Percentiles rank a stretch among this genome's conserved stretches.
These are phyloP conservation scores for Dendrobium officinale DNA, from an alignment of 106 monocot species.

Conservation along the genomic window DNA sequence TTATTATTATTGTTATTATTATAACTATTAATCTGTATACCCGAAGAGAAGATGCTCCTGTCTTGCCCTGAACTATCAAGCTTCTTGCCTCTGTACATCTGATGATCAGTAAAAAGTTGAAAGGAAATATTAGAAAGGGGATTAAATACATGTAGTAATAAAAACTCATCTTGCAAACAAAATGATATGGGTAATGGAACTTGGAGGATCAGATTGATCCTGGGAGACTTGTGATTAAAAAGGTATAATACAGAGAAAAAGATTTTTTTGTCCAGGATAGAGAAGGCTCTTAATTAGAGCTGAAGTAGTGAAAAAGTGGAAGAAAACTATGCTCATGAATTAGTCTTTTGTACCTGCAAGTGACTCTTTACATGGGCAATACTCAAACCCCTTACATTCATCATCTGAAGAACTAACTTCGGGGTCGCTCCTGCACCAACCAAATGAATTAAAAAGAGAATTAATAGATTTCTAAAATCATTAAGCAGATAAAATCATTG, in stretches of 20 bases:
- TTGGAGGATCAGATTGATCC: no score
- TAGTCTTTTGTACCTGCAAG: constrained; percentile 23
- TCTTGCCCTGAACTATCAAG: constrained; percentile 50
- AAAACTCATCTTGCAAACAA: no score
- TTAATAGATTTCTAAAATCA: not conserved
- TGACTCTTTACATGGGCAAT: constrained; percentile 46
- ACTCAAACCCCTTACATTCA: constrained; percentile 34
- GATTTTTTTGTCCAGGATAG: no score
- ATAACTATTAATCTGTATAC: not conserved
- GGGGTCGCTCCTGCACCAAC: constrained; percentile 35
- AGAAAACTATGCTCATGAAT: not conserved
- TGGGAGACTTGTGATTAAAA: no score
- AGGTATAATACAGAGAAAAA: no score
- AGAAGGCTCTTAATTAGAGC: no score
- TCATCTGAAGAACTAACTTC: constrained; percentile 40
- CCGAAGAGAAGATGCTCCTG: constrained; percentile 32
- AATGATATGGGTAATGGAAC: no score
- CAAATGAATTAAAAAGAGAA: not conserved
- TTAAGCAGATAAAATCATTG: not conserved
- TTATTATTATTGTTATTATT: no score
- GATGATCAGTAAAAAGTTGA: not conserved
- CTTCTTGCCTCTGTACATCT: constrained; percentile 81
- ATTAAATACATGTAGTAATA: no score
- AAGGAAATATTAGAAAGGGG: not conserved
- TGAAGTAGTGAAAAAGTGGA: no score